A percentile compares a stretch with the other conserved stretches of the same genome.
Conservation (phyloP, 192 early-diverging fungal genomes). For the Podila minutissima region DNA sequence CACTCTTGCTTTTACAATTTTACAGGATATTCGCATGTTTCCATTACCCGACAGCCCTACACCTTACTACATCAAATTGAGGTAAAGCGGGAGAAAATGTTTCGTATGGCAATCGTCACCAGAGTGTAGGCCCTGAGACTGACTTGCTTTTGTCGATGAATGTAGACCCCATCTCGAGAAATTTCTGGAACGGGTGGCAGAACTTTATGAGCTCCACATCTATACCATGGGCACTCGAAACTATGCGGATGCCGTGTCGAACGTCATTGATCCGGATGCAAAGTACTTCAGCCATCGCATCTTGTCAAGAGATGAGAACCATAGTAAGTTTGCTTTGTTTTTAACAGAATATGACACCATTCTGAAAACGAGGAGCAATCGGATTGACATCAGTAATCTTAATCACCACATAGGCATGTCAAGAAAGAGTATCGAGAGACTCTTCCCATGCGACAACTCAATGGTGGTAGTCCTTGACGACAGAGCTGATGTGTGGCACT, state of each 20-base stretch:
- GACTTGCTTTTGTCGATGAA: not conserved
- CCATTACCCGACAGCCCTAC: conserved; percentile 71
- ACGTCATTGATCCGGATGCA: conserved; percentile 85
- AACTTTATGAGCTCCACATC: conserved; percentile 94
- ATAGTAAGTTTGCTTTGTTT: conserved; percentile 60
- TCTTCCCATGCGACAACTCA: conserved; percentile 94
- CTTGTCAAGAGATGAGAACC: conserved; percentile 92
- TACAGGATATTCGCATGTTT: conserved; percentile 80
- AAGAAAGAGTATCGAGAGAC: conserved; percentile 80
- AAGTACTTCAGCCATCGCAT: conserved; percentile 88
- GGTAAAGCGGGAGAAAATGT: conserved; percentile 52
- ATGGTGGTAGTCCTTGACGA: conserved; percentile 99
- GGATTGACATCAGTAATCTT: not conserved
- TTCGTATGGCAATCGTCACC: not conserved
- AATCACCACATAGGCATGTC: conserved; percentile 63
- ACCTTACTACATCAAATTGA: conserved; percentile 87
- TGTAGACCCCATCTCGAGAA: conserved; percentile 79
- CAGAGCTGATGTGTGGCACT: conserved; percentile 94
- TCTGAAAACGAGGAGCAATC: not conserved
- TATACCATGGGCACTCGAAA: conserved; percentile 98
- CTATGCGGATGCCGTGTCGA: conserved; percentile 91
- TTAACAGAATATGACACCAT: not conserved
- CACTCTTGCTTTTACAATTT: not conserved
- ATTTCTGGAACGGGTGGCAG: conserved; percentile 75
- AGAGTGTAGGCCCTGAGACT: not conserved